Evolutionary conservation across 345 rosid species (phyloP).

Genomic region (Litchi chinensis): DNA sequence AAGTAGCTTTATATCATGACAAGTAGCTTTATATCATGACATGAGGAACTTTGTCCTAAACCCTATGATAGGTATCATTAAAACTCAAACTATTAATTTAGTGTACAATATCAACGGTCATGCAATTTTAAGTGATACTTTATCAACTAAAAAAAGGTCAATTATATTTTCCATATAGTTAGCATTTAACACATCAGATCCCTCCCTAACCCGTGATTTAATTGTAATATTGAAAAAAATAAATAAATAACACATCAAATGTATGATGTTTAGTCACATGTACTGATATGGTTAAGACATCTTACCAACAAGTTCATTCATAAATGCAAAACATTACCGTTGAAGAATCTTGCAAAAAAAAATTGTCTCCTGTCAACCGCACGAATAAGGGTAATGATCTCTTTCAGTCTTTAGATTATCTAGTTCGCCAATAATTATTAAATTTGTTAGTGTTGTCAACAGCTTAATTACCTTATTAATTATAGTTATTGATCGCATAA

Average conservation of each 20-base stretch:
- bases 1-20: too few relatives aligned
- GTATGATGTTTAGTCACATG: slow-evolving; percentile 21
- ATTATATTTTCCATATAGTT: slow-evolving; percentile 14
- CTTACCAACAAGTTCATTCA: slow-evolving; percentile 24
- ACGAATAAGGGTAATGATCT: not conserved
- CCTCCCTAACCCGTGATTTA: too few relatives aligned
- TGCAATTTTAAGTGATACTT: too few relatives aligned
- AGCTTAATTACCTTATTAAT: not conserved
- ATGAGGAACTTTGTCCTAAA: too few relatives aligned
- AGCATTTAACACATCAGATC: not conserved
- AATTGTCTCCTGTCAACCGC: not conserved
- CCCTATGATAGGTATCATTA: too few relatives aligned
- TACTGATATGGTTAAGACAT: slow-evolving; percentile 30
- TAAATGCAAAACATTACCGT: slow-evolving; percentile 18
- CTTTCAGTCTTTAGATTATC: not conserved
- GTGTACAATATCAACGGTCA: too few relatives aligned
- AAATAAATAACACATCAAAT: too few relatives aligned
- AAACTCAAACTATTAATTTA: too few relatives aligned
- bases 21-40: too few relatives aligned
- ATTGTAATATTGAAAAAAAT: too few relatives aligned
- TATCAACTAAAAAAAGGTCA: not conserved
- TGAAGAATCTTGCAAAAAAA: slow-evolving; percentile 10
- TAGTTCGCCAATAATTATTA: not conserved
- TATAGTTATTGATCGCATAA: not conserved
- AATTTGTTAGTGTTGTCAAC: slow-evolving; percentile 16